Evolutionary conservation across 768 basidiomycete genomes (phyloP), one percentile per base, ranked within the genome.

Genomic region (Hypholoma fasciculare): DNA sequence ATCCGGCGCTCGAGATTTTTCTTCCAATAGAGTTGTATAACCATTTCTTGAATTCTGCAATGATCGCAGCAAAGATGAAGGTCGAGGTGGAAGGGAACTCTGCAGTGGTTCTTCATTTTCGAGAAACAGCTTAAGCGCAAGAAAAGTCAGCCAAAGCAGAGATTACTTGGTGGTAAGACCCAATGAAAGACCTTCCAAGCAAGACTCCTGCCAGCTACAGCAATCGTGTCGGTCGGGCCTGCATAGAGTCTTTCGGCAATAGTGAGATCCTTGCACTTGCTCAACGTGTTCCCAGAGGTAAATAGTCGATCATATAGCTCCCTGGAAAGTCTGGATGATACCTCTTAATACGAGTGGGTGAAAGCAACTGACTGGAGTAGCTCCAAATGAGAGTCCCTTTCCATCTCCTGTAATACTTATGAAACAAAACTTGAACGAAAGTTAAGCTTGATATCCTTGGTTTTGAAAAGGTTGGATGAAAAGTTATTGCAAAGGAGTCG

Each of bases 1-100:
- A 71, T 96, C 94, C 13, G 94, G 94, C 0, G 94, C 89, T 49
- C 81, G 85, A 77, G 94, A 85, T 66, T 88, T 86, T 62, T 90
- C 82, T 51, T 83, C 72, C 27, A 94, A 71, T 46, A 88, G 71
- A 14, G 75, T 69, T 7, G 79, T 75, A 71, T 88, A 96, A 49
- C 76, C 71, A 59, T 76, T 76, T 42, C 92, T 84, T 34, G 79
- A 78, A 5, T 62, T 62, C 14, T 80, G 78, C 48, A 92, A 71
- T 51, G 71, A 75, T 54, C 71, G 74, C 52, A 76, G 69, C 58
- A 78, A 74, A 49, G 71, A 63, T 26, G 69, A 67, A 44, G 71
- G 63, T 4, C 71, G 68, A 30, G 73, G 67, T 36, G 82, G 71
- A 20, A 82, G 68, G 8, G 81, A 76, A 11, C 76, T 73, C 63